These are phyloP conservation scores for Hypoxylon rubiginosum DNA, from an alignment of 2,329 filamentous ascomycete species.

Conservation along the genomic window DNA sequence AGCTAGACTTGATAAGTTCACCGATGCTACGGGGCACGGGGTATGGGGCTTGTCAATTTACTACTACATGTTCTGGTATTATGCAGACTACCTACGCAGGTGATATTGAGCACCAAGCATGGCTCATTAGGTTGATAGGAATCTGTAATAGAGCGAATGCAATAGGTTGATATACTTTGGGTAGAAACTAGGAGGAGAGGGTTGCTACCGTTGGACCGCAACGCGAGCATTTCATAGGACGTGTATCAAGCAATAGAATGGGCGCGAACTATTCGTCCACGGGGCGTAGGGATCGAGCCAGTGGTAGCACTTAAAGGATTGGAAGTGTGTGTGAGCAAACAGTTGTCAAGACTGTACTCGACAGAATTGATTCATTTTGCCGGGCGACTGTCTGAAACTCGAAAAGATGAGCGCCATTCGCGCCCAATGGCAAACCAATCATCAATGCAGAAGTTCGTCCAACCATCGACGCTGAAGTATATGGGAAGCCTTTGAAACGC, in stretches of 20 bases:
- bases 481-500: not conserved
- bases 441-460: not conserved
- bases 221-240: not conserved
- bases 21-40: constrained; percentile 21
- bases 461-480: not conserved
- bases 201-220: not conserved
- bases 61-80: not conserved
- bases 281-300: not conserved
- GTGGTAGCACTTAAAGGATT: not conserved
- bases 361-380: not conserved
- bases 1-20: constrained; percentile 5
- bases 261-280: not conserved
- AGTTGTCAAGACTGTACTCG: constrained; percentile 22
- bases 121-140: too few species aligned
- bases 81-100: not conserved
- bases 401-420: not conserved
- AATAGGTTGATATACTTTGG: not conserved
- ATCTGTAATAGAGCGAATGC: too few species aligned
- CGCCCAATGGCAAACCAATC: constrained; percentile 2
- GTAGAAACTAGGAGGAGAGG: not conserved
- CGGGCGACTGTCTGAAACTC: not conserved
- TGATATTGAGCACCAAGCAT: too few species aligned
- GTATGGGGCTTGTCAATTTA: constrained; percentile 9
- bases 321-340: constrained; percentile 13
- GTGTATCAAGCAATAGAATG: not conserved